Base-by-base conservation (phyloP, 495 filamentous ascomycete genomes). In the Aspergillus baeticus region DNA sequence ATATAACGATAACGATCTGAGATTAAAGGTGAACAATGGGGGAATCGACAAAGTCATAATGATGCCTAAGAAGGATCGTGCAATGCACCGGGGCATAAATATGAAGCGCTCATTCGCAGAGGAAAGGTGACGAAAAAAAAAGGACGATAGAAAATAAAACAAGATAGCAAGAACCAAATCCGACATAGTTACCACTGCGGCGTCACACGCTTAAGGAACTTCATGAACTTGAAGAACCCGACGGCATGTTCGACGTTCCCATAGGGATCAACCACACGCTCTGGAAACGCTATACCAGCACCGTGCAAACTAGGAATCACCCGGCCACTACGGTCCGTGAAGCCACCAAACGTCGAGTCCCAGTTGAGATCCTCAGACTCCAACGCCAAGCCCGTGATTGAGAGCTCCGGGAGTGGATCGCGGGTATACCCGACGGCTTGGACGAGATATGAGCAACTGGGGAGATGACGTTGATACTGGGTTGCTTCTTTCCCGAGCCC, bases 201-300 rank as follows among this genome's bases (percentile, higher is more conserved):
- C 14, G 68, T 59, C 21, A 83, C 81, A 57, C 69, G 71, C 63
- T 82, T 81, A 51, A 84, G 61, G 59, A 77, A 85, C 53, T 75
- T 81, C 82, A 85, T 84, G 61, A 86, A 86, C 71, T 86, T 86
- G 45, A 68, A 81, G 64, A 85, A 81, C 0, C 83, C 83, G 35
- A 86, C 83, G 6, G 81, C 79, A 69, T 77, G 73, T 67, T 86
- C 83, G 11, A 81, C 80, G 70, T 84, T 85, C 5, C 83, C 83
- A 29, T 73, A 55, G 0, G 82, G 83, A 70, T 86, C 83, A 21
- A 77, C 75, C 10, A 85, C 82, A 26, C 73, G 71, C 62, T 85
- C 81, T 5, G 83, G 83, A 56, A 80, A 86, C 14, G 81, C 82
- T 61, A 86, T 85, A 1, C 83, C 83, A 21, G 82, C 82, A 8